phyloP scores from a whole-genome alignment of 371 early-diverging fungal species.

The Syncephalastrum monosporum region DNA sequence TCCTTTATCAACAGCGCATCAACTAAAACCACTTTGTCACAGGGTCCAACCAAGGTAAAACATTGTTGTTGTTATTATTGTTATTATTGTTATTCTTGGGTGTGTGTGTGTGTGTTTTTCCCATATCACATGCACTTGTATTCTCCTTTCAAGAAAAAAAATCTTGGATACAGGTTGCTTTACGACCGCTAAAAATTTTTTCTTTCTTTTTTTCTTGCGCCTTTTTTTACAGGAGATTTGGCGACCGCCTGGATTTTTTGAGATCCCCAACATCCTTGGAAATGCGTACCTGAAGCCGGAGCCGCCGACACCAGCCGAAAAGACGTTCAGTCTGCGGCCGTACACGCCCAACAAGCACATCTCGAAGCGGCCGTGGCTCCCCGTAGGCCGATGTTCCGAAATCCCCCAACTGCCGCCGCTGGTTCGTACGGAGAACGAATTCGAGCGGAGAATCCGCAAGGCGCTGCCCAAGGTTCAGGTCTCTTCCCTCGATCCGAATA shows the following conservation, averaged over 20 bases:
- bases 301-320: constrained; percentile 18
- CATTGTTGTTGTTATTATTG: background rate
- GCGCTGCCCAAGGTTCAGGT: constrained; percentile 33
- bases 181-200: too few species aligned
- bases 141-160: too few species aligned
- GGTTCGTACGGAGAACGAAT: constrained; percentile 37
- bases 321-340: constrained; percentile 27
- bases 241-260: constrained; percentile 46
- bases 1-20: constrained; percentile 13
- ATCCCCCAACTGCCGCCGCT: constrained; percentile 48
- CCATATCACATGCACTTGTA: too few species aligned
- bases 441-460: constrained; percentile 42
- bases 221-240: constrained; percentile 28
- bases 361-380: constrained; percentile 45
- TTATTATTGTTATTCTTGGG: too few species aligned
- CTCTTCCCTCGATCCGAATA: constrained; percentile 33
- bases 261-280: constrained; percentile 50
- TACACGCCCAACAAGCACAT: constrained; percentile 36
- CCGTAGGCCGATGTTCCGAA: constrained; percentile 32
- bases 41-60: constrained; percentile 5
- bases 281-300: constrained; percentile 45
- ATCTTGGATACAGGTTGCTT: too few species aligned
- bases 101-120: too few species aligned
- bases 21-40: too few species aligned
- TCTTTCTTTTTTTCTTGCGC: background rate